Conservation (phyloP, 305 asterid genomes). For the Withania somnifera region DNA sequence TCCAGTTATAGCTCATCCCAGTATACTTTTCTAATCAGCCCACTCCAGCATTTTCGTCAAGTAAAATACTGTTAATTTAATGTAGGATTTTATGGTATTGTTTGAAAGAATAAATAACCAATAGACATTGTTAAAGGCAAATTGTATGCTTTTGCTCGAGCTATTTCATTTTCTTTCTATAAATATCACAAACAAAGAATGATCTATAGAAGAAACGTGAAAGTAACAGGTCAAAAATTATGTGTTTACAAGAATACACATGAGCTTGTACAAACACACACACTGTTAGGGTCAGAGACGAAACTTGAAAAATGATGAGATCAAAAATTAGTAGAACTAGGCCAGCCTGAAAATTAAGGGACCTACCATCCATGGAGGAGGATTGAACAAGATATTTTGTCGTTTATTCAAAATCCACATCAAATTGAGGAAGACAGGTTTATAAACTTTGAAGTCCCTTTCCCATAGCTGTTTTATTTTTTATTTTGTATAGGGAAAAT, state of each 20-base stretch:
- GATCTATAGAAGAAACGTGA: neutral
- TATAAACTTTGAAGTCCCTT: neutral
- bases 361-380: neutral
- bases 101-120: neutral
- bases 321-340: neutral
- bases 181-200: neutral
- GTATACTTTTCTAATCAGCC: neutral
- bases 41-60: neutral
- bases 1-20: neutral
- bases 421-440: neutral
- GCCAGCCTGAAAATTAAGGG: neutral
- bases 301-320: constrained; percentile 4
- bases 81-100: neutral
- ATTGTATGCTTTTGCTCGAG: neutral
- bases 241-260: constrained; percentile 2
- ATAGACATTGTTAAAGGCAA: neutral
- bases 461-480: no score
- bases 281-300: constrained; percentile 15
- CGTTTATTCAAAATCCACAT: neutral
- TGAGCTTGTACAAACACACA: constrained; percentile 16
- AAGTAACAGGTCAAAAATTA: neutral
- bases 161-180: neutral
- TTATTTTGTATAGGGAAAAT: no score
- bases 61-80: neutral
- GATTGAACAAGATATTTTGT: neutral